A percentile compares a stretch with the other conserved stretches of the same genome.
phyloP scores from a whole-genome alignment of 208 protist species.

The Crithidia thermophila region DNA sequence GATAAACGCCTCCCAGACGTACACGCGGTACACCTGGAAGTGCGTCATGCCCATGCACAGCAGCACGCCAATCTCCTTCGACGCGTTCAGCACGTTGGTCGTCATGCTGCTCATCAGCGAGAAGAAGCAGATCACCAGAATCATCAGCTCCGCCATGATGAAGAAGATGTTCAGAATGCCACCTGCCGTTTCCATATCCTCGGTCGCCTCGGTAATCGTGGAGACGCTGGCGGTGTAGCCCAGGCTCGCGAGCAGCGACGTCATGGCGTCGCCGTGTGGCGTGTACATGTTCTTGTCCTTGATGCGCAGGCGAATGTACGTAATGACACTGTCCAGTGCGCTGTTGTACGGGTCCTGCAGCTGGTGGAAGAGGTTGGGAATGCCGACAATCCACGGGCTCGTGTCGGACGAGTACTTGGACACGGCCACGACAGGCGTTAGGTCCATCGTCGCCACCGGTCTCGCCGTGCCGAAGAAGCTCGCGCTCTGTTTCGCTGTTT shows the following conservation, averaged over 20 bases:
- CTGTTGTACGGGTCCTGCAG: conserved; percentile 17
- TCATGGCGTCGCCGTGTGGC: conserved; percentile 10
- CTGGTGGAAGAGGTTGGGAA: conserved; percentile 16
- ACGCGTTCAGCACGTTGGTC: conserved; percentile 93
- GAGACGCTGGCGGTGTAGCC: conserved; percentile 7
- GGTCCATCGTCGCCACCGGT: conserved; percentile 31
- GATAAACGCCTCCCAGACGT: conserved; percentile 96
- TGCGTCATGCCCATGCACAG: conserved; percentile 88
- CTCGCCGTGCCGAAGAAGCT: background rate
- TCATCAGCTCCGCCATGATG: conserved; percentile 83
- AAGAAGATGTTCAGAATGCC: conserved; percentile 93
- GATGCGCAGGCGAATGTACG: conserved; percentile 9
- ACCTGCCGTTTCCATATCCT: conserved; percentile 43
- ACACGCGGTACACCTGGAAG: conserved; percentile 88
- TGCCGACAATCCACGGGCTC: conserved; percentile 17
- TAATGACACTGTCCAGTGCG: conserved; percentile 11
- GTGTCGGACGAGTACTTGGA: conserved; percentile 29
- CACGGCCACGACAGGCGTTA: conserved; percentile 14
- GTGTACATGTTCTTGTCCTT: background rate
- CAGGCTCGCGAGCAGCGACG: background rate
- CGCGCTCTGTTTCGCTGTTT: background rate
- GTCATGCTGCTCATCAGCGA: conserved; percentile 92
- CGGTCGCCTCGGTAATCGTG: conserved; percentile 26
- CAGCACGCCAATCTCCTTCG: conserved; percentile 96
- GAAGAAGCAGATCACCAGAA: conserved; percentile 95